These are phyloP conservation scores for Cladochytrium replicatum DNA, from an alignment of 192 early-diverging fungal species.

Conservation along the genomic window DNA sequence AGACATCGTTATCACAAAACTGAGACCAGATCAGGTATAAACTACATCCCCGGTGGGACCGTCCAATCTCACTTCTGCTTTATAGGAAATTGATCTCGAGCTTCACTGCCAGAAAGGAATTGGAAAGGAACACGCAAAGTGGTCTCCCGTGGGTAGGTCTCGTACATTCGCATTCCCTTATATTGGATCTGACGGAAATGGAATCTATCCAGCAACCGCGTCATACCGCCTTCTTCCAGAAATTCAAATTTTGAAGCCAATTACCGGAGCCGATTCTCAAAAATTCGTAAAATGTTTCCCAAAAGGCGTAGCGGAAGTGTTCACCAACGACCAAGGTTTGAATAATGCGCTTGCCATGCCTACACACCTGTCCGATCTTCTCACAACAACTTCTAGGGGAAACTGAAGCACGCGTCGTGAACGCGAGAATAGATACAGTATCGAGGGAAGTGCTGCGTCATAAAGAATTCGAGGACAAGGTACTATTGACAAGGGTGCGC, in stretches of 20 bases:
- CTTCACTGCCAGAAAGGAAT: slow-evolving; percentile 86
- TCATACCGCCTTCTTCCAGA: slow-evolving; percentile 90
- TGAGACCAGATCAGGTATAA: slow-evolving; percentile 73
- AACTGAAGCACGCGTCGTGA: slow-evolving; percentile 68
- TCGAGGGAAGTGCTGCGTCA: slow-evolving; percentile 89
- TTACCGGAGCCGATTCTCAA: slow-evolving; percentile 69
- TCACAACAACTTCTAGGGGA: slow-evolving; percentile 24
- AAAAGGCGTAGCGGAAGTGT: slow-evolving; percentile 71
- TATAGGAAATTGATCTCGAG: slow-evolving; percentile 61
- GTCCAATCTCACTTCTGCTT: not conserved
- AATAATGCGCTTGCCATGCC: not conserved
- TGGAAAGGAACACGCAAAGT: slow-evolving; percentile 95
- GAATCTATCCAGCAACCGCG: slow-evolving; percentile 58
- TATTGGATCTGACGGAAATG: not conserved
- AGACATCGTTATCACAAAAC: slow-evolving; percentile 88
- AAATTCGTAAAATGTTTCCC: slow-evolving; percentile 83
- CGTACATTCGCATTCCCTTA: not conserved
- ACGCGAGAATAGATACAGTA: slow-evolving; percentile 91
- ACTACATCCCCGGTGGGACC: not conserved
- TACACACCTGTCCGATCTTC: not conserved
- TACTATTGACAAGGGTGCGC: slow-evolving; percentile 76
- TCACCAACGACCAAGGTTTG: slow-evolving; percentile 44
- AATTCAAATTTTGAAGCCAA: slow-evolving; percentile 74
- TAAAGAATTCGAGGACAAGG: slow-evolving; percentile 82
- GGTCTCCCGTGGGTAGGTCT: slow-evolving; percentile 73